Conservation (phyloP, 2,329 filamentous ascomycete species). For the Akanthomyces dipterigenus region DNA sequence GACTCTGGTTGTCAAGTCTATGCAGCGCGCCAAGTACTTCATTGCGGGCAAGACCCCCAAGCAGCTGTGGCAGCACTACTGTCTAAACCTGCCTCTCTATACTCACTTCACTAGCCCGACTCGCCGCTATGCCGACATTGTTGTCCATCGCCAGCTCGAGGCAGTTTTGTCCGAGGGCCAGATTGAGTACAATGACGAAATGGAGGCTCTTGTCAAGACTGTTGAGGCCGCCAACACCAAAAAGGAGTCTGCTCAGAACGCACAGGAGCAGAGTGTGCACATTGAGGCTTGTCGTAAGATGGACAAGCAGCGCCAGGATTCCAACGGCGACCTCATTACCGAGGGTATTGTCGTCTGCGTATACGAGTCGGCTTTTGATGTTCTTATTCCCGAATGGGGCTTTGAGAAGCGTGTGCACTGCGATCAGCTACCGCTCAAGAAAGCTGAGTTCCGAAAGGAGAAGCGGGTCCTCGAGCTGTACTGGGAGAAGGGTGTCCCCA, state of each 20-base stretch:
- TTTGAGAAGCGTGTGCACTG: conserved; percentile 99
- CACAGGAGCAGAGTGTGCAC: conserved; percentile 97
- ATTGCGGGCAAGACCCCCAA: conserved; percentile 73
- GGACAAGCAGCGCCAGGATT: conserved; percentile 82
- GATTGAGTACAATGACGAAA: conserved; percentile 80
- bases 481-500: conserved; percentile 99
- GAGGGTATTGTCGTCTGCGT: conserved; percentile 96
- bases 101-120: conserved; percentile 97
- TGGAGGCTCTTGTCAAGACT: conserved; percentile 83
- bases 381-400: conserved; percentile 94
- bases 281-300: conserved; percentile 95
- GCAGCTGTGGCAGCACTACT: conserved; percentile 80
- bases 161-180: conserved; percentile 73
- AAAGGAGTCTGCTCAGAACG: conserved; percentile 96
- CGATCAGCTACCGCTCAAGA: conserved; percentile 94
- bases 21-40: conserved; percentile 94
- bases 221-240: conserved; percentile 96
- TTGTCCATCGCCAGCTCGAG: conserved; percentile 93
- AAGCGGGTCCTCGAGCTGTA: conserved; percentile 91
- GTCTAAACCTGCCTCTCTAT: conserved; percentile 86
- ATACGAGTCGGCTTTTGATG: conserved; percentile 97
- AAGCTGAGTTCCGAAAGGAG: conserved; percentile 98
- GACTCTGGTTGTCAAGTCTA: conserved; percentile 87
- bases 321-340: conserved; percentile 84
- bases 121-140: conserved; percentile 86